Base-by-base conservation (phyloP, 495 filamentous ascomycete species). In the Thermochaetoides thermophila region DNA sequence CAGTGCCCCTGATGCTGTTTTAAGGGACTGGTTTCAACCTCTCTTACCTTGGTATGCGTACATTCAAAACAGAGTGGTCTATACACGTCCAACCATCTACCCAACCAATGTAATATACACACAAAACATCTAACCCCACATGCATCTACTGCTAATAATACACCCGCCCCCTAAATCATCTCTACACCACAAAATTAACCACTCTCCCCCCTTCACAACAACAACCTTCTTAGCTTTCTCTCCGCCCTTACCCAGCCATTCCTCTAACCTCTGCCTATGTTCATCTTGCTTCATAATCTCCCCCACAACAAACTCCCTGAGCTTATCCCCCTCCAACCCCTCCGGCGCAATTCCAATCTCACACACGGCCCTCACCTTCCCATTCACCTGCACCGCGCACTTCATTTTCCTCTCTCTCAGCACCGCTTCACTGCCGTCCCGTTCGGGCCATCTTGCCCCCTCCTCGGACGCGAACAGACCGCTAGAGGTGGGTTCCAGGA, bases 311-410 rank as follows among this genome's bases (percentile, higher is more conserved):
- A 68, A 79, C 7, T 68, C 57, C 38, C 64, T 60, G 33, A 69
- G 39, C 38, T 38, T 48, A 1, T 48, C 44, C 6, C 32, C 48
- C 4, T 43, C 29, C 16, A 68, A 33, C 9, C 38, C 31, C 41
- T 1, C 38, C 12, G 59, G 44, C 19, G 57, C 53, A 20, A 34
- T 45, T 16, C 58, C 51, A 20, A 84, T 74, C 7, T 79, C 64
- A 12, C 76, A 61, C 8, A 64, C 69, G 38, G 78, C 76, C 30
- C 69, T 68, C 40, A 78, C 39, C 51, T 76, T 84, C 5, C 84
- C 84, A 44, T 89, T 81, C 14, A 91, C 63, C 42, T 81, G 75
- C 12, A 92, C 73, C 11, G 73, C 76, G 37, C 76, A 76, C 0
- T 29, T 46, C 34, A 55, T 53, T 27, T 37, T 55, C 20, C 44